Conservation (phyloP, 345 rosid species). For the thale cress (Arabidopsis thaliana) region TAIR10.1 NC_003075.7:18130501-18131000, state of each 20-base stretch:
- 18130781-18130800: slow-evolving; percentile 41
- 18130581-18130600: slow-evolving; percentile 96
- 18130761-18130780: slow-evolving; percentile 41
- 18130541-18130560: slow-evolving; percentile 78
- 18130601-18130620: slow-evolving; percentile 83
- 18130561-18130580: slow-evolving; percentile 77
- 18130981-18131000: slow-evolving; percentile 32
- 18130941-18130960: slow-evolving; percentile 32
- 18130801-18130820: slow-evolving; percentile 28
- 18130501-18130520: slow-evolving; percentile 83
- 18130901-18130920: slow-evolving; percentile 36
- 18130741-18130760: slow-evolving; percentile 42
- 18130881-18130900: slow-evolving; percentile 6
- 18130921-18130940: slow-evolving; percentile 33
- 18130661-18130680: slow-evolving; percentile 35
- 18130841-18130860: slow-evolving; percentile 35
- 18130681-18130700: slow-evolving; percentile 28
- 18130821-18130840: slow-evolving; percentile 44
- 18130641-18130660: slow-evolving; percentile 46
- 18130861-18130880: slow-evolving; percentile 22
- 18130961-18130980: slow-evolving; percentile 17
- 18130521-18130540: slow-evolving; percentile 84
- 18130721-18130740: slow-evolving; percentile 20
- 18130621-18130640: slow-evolving; percentile 97
- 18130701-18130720: slow-evolving; percentile 32